These are phyloP conservation scores for Botrytis elliptica DNA, from an alignment of 2,329 filamentous ascomycete species.

Conservation along the genomic window DNA sequence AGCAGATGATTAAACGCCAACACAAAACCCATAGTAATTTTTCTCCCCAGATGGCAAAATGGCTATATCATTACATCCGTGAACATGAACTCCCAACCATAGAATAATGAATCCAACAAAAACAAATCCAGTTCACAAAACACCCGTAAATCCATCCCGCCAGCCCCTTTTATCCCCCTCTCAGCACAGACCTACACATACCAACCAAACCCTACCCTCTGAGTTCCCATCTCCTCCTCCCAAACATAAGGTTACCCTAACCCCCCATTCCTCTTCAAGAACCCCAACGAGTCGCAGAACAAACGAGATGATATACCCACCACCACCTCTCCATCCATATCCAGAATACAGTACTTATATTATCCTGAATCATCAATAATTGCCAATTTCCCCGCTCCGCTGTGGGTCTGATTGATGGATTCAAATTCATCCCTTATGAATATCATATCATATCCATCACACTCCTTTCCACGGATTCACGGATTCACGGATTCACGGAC, in stretches of 20 bases:
- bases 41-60: not conserved
- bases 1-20: not conserved
- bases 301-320: not conserved
- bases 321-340: too few species aligned
- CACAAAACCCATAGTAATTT: fast-evolving
- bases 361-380: not conserved
- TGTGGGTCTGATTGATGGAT: not conserved
- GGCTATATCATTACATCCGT: fast-evolving
- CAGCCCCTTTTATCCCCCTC: not conserved
- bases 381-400: not conserved
- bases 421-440: not conserved
- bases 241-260: too few species aligned
- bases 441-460: too few species aligned
- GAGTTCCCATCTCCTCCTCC: not conserved
- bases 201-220: not conserved
- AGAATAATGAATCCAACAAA: not conserved
- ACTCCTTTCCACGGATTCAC: too few species aligned
- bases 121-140: too few species aligned
- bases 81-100: not conserved
- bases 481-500: too few species aligned
- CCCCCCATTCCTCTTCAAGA: too few species aligned
- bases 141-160: fast-evolving
- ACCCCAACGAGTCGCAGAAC: too few species aligned
- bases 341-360: too few species aligned
- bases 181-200: not conserved